A percentile compares a stretch with the other conserved stretches of the same genome.
phyloP scores from a whole-genome alignment of 371 early-diverging fungal species.

The Apophysomyces sp. region DNA sequence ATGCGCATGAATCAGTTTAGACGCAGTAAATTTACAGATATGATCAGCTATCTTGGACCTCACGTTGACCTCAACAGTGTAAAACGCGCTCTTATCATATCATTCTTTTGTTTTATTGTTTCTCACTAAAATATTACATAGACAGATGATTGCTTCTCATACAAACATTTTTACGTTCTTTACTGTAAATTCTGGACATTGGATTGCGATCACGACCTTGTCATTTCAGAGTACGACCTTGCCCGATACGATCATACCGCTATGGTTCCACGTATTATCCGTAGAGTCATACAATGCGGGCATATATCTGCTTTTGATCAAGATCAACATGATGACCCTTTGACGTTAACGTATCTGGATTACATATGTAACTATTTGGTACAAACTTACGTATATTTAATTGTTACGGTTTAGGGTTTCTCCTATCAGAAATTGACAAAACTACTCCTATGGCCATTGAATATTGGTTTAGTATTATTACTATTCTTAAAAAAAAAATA shows the following conservation, averaged over 20 bases:
- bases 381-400: not conserved
- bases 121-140: constrained; percentile 16
- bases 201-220: constrained; percentile 75
- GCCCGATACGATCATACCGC: constrained; percentile 64
- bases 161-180: constrained; percentile 95
- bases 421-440: constrained; percentile 89
- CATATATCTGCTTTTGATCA: constrained; percentile 33
- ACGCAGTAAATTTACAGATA: constrained; percentile 51
- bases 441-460: constrained; percentile 73
- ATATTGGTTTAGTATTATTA: constrained; percentile 90
- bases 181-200: constrained; percentile 96
- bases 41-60: constrained; percentile 62
- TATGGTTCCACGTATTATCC: constrained; percentile 55
- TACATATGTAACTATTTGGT: constrained; percentile 50
- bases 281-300: constrained; percentile 59
- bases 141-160: constrained; percentile 81
- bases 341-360: constrained; percentile 50
- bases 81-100: constrained; percentile 19
- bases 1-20: constrained; percentile 78
- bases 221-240: constrained; percentile 64
- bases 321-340: not conserved
- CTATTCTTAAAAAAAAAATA: no score
- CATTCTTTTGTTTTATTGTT: not conserved
- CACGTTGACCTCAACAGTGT: constrained; percentile 74
- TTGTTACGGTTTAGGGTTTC: constrained; percentile 63